A percentile compares a stretch with the other conserved stretches of the same genome.
Conservation (phyloP, 108 stramenopile species). For the Discostella pseudostelligera region DNA sequence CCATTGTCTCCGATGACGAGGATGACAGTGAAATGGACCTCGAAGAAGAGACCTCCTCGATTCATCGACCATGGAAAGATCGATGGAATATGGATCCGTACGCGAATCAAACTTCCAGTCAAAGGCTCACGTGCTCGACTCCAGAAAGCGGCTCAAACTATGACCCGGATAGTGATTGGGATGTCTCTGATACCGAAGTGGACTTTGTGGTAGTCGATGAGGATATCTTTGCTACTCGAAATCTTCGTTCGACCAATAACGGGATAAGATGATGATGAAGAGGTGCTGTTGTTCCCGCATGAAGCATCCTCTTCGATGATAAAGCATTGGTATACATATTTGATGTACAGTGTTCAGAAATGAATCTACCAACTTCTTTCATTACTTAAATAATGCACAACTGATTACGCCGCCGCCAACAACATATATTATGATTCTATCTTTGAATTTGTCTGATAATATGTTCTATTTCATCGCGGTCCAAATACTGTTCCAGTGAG, state of each 20-base stretch:
- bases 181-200: not conserved
- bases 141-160: not conserved
- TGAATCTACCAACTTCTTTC: not conserved
- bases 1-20: not conserved
- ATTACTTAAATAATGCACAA: not conserved
- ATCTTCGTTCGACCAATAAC: not conserved
- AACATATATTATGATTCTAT: conserved; percentile 1
- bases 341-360: not conserved
- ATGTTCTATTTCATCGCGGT: not conserved
- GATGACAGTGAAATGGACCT: not conserved
- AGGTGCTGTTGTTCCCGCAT: too few species aligned
- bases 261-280: not conserved
- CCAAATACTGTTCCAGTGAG: too few species aligned
- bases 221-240: not conserved
- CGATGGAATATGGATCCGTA: not conserved
- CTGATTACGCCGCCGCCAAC: not conserved
- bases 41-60: not conserved
- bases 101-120: too few species aligned
- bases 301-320: too few species aligned
- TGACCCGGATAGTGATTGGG: conserved; percentile 1
- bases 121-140: too few species aligned
- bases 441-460: not conserved
- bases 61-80: not conserved
- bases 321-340: too few species aligned
- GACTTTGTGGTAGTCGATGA: not conserved